A percentile compares a stretch with the other conserved stretches of the same genome.
Evolutionary conservation across 106 monocot species (phyloP).

Genomic region (Triglochin maritima): DNA sequence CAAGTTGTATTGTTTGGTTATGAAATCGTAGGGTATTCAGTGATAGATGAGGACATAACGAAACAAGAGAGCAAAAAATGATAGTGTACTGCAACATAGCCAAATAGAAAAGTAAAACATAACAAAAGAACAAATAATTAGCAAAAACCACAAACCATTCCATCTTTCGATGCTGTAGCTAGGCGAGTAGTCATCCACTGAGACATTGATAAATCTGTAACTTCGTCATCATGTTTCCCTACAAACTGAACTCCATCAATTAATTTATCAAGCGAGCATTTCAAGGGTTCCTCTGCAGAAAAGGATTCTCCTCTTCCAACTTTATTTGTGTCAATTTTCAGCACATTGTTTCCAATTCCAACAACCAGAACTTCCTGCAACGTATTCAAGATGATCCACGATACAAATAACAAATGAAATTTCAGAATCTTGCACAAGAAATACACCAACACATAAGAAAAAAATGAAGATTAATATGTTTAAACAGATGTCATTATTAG

Average conservation of each 20-base stretch:
- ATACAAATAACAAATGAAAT: not conserved
- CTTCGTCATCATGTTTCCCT: conserved; percentile 88
- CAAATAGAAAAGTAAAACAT: no score
- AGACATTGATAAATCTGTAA: conserved; percentile 93
- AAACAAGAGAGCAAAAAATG: no score
- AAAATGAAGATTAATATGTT: not conserved
- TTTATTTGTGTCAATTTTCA: conserved; percentile 88
- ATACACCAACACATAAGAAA: not conserved
- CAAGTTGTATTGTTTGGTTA: no score
- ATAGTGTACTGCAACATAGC: no score
- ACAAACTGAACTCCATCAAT: conserved; percentile 69
- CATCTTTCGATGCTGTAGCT: conserved; percentile 92
- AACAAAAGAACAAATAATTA: not conserved
- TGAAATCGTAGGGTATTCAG: no score
- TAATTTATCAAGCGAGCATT: conserved; percentile 58
- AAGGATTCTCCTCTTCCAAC: conserved; percentile 69
- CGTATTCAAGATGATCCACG: not conserved
- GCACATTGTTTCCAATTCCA: conserved; percentile 61
- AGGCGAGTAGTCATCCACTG: conserved; percentile 99
- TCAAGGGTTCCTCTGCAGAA: conserved; percentile 72
- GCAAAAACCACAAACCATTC: conserved; percentile 50
- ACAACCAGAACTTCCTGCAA: conserved; percentile 76
- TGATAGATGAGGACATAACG: no score
- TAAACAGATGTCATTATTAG: not conserved
- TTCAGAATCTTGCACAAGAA: not conserved